A percentile compares a stretch with the other conserved stretches of the same genome.
Conservation (phyloP, 2,329 filamentous ascomycete genomes). For the Aureobasidium zeae region DNA sequence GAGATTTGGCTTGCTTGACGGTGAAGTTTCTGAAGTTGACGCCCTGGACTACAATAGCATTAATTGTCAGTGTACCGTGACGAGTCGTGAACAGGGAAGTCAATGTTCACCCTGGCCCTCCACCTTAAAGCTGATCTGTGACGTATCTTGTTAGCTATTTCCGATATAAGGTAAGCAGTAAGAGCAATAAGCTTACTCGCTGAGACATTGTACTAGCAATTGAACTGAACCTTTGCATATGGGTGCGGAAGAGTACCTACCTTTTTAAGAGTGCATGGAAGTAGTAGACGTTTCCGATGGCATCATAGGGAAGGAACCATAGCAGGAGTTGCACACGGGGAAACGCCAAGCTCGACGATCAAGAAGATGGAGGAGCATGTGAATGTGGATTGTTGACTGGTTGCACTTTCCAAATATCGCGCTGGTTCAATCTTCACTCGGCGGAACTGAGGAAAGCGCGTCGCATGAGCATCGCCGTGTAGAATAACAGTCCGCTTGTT, state of each 20-base stretch:
- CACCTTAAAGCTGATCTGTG: conserved; percentile 40
- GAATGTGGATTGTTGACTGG: too few species aligned
- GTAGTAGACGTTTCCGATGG: conserved; percentile 4
- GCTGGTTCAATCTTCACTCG: too few species aligned
- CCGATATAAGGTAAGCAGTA: background rate
- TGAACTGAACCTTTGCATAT: conserved; percentile 17
- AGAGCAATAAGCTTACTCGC: conserved; percentile 19
- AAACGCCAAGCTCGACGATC: conserved; percentile 8
- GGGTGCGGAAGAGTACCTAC: background rate
- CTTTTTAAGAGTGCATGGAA: background rate
- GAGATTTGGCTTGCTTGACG: conserved; percentile 33
- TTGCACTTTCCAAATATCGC: too few species aligned
- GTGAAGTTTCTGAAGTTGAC: conserved; percentile 43
- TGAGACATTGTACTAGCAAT: conserved; percentile 23
- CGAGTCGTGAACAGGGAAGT: background rate
- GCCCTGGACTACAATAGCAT: conserved; percentile 39
- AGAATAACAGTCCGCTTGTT: background rate
- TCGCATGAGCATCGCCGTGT: background rate
- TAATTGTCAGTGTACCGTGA: background rate
- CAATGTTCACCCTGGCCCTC: conserved; percentile 28
- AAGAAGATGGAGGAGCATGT: background rate
- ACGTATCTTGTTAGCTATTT: background rate
- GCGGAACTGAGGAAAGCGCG: too few species aligned
- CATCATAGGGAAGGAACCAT: conserved; percentile 8
- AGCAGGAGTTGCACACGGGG: background rate